Conservation (phyloP, 768 basidiomycete species). For the Leccinum fibrillosum region DNA sequence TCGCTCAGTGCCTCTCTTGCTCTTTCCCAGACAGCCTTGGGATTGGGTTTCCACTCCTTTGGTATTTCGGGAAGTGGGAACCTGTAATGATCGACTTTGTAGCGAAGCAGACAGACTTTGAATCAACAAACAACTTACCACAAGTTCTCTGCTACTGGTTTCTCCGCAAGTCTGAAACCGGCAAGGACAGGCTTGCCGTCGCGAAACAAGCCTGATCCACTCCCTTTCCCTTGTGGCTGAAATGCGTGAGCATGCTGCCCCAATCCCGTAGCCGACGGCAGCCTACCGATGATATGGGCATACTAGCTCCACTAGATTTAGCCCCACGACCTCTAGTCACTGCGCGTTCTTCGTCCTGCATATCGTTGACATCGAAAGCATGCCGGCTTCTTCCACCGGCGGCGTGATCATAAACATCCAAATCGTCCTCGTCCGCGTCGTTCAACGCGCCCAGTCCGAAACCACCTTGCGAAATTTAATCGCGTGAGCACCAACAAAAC, state of each 20-base stretch:
- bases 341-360: conserved; percentile 60
- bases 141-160: conserved; percentile 66
- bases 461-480: conserved; percentile 49
- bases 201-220: conserved; percentile 45
- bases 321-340: conserved; percentile 35
- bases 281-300: conserved; percentile 14
- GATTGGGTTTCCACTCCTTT: conserved; percentile 81
- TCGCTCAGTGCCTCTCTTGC: conserved; percentile 35
- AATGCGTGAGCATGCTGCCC: conserved; percentile 13
- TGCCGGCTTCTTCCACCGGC: conserved; percentile 42
- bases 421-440: conserved; percentile 91
- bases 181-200: conserved; percentile 72
- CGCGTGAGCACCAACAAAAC: neutral
- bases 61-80: conserved; percentile 84
- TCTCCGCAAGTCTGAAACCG: conserved; percentile 71
- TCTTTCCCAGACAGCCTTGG: conserved; percentile 67
- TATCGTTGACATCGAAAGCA: conserved; percentile 64
- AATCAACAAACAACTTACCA: conserved; percentile 45
- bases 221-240: conserved; percentile 15
- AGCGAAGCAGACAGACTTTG: conserved; percentile 8
- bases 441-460: conserved; percentile 89
- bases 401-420: conserved; percentile 72
- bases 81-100: conserved; percentile 41
- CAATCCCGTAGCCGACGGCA: neutral
- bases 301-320: conserved; percentile 7